phyloP scores from a whole-genome alignment of 140 eudicot genomes.

The Anethum foeniculum region DNA sequence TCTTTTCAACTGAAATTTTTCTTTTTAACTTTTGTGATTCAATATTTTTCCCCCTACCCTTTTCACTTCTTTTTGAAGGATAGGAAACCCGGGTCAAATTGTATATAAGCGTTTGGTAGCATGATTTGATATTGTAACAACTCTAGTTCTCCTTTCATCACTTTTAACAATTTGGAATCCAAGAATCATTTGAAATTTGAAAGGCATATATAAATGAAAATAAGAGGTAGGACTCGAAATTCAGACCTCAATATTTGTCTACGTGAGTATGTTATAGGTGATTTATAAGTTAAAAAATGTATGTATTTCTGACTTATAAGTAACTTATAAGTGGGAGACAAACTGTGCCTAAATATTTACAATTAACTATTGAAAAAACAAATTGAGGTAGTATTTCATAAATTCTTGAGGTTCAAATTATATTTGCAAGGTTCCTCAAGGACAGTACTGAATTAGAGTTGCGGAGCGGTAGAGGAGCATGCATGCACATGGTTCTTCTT shows the following conservation, averaged over 20 bases:
- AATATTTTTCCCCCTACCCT: not conserved
- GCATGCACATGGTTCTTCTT: slow-evolving; percentile 2
- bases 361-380: not conserved
- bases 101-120: slow-evolving; percentile 2
- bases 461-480: not conserved
- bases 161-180: not conserved
- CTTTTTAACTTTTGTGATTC: not conserved
- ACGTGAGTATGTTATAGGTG: not conserved
- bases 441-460: not conserved
- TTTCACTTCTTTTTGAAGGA: not conserved
- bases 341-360: not conserved
- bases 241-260: not conserved
- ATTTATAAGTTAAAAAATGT: too few relatives aligned
- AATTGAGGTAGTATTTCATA: not conserved
- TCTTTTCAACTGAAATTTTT: not conserved
- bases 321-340: too few relatives aligned
- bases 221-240: not conserved
- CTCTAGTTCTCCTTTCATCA: not conserved
- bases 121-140: not conserved
- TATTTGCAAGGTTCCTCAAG: not conserved
- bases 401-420: not conserved
- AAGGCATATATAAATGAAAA: not conserved
- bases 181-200: not conserved
- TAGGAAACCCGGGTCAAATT: not conserved
- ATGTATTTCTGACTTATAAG: too few relatives aligned